Base-by-base conservation (phyloP, 1,139 yeast genomes). In the Pneumocystis murina region DNA sequence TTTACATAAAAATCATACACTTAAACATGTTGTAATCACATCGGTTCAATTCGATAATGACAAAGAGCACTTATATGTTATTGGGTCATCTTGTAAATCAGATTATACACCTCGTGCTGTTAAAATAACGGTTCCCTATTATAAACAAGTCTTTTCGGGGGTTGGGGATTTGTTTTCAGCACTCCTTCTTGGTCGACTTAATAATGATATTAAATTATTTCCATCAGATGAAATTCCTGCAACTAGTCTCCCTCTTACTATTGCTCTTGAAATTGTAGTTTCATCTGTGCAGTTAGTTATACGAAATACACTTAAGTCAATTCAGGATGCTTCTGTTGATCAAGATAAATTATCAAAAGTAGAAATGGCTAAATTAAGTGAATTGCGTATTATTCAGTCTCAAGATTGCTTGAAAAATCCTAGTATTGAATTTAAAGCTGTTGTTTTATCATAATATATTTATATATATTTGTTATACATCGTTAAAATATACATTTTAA, bases 91-190 rank as follows among this genome's bases (percentile, higher is more conserved):
- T 0, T 63, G 64, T 12, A 64, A 66, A 33, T 36, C 62, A 68
- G 64, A 61, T 62, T 69, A 66, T 6, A 62, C 58, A 40, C 68
- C 54, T 60, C 65, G 60, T 55, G 68, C 74, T 7, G 75, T 76
- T 65, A 76, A 75, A 72, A 80, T 81, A 73, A 73, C 78, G 69
- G 77, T 84, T 20, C 83, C 85, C n/a, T 66, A 64, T 58, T 80
- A 88, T 63, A 79, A 84, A 61, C 85, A 91, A 1, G 85, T 85
- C 68, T 91, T 91, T 73, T 86, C 94, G 1, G 97, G 98, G 0
- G 90, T 92, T 4, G 98, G 98, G 1, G 98, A 92, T 70, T 76
- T 92, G 59, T 89, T 92, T 72, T 82, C 95, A 0, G 95, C 96
- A 7, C 64, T 66, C 17, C 59, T 66, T 40, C 33, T 64, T 20